Evolutionary conservation across 495 filamentous ascomycete genomes (phyloP).

Genomic region (Annulohypoxylon bovei): DNA sequence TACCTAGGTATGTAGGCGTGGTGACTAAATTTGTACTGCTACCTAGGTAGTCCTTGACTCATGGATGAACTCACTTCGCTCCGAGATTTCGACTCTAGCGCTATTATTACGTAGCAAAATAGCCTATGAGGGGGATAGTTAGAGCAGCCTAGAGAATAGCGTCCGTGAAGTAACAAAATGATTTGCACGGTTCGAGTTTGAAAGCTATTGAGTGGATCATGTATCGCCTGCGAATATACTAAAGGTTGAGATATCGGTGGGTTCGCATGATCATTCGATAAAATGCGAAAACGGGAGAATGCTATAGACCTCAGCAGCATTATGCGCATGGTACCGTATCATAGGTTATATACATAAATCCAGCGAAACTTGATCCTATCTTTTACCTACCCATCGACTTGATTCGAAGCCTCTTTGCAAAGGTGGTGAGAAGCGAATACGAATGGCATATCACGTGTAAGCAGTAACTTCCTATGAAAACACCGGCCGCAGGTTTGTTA

Average conservation of each 20-base stretch:
- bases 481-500: background rate
- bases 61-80: slow-evolving; percentile 14
- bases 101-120: slow-evolving; percentile 33
- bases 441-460: background rate
- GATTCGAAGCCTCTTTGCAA: background rate
- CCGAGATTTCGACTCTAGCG: slow-evolving; percentile 30
- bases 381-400: background rate
- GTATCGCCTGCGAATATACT: slow-evolving; percentile 11
- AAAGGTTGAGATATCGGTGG: slow-evolving; percentile 16
- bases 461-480: background rate
- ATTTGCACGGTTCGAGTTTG: slow-evolving; percentile 15
- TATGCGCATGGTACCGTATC: slow-evolving; percentile 9
- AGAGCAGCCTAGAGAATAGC: slow-evolving; percentile 27
- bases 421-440: background rate
- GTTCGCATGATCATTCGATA: slow-evolving; percentile 27
- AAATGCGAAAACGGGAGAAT: background rate
- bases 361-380: background rate
- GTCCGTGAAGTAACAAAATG: slow-evolving; percentile 21
- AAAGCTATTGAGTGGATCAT: slow-evolving; percentile 29
- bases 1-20: background rate
- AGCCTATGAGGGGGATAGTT: slow-evolving; percentile 14
- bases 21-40: background rate
- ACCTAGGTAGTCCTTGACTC: slow-evolving; percentile 1
- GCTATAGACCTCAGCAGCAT: slow-evolving; percentile 4
- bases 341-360: slow-evolving; percentile 17